Conservation (phyloP, 2,329 filamentous ascomycete genomes). For the Hypoxylon sp. region DNA sequence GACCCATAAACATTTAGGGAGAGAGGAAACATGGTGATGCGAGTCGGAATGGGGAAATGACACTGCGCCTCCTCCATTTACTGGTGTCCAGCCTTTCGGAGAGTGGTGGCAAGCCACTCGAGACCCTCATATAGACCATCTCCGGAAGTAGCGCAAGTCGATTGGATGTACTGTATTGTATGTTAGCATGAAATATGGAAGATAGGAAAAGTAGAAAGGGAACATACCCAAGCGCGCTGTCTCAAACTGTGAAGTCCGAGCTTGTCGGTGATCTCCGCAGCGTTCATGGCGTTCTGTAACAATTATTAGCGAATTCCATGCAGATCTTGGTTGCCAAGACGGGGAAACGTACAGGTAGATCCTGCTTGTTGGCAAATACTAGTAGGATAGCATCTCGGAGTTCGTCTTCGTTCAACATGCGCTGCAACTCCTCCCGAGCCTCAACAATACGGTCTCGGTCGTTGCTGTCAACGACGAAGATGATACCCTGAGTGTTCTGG, state of each 20-base stretch:
- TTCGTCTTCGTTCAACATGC: conserved; percentile 99
- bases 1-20: conserved; percentile 63
- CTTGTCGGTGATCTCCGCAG: conserved; percentile 99
- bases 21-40: conserved; percentile 61
- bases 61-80: conserved; percentile 62
- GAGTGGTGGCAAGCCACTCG: conserved; percentile 88
- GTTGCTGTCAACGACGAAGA: conserved; percentile 99
- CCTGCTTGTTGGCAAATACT: conserved; percentile 99
- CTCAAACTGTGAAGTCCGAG: conserved; percentile 98
- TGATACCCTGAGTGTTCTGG: conserved; percentile 99
- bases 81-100: conserved; percentile 80
- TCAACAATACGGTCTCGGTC: conserved; percentile 98
- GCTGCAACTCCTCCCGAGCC: conserved; percentile 94
- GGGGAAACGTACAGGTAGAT: conserved; percentile 84
- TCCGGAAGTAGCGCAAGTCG: conserved; percentile 97
- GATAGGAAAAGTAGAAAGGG: conserved; percentile 46
- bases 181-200: conserved; percentile 42
- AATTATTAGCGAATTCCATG: conserved; percentile 49
- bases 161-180: conserved; percentile 90
- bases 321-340: conserved; percentile 2
- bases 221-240: conserved; percentile 96
- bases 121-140: conserved; percentile 99
- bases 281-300: conserved; percentile 96
- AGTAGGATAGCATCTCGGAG: conserved; percentile 96
- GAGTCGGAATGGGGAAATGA: conserved; percentile 55